Base-by-base conservation (phyloP, 2,329 filamentous ascomycete species). In the Lecanicillium sp. region DNA sequence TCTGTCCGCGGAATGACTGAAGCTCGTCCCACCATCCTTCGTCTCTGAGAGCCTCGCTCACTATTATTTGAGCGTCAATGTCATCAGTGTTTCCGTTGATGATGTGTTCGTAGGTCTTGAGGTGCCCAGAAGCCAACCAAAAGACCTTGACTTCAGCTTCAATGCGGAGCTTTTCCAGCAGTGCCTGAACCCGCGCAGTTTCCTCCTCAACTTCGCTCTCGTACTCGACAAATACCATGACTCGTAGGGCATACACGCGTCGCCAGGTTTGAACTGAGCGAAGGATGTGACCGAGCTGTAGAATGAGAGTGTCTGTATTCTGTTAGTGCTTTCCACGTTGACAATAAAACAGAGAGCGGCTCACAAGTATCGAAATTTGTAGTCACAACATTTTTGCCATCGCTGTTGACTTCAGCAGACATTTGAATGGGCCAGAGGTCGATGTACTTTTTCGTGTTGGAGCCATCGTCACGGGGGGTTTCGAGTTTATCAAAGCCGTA, bases 351-450 rank as follows among this genome's bases (percentile, higher is more conserved):
- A 7, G 22, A 11, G 22, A 25, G 22, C n/a, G 11, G 59, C 74
- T 60, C 77, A 71, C 88, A 94, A 1, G 87, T 94, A 56, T 94
- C 87, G 56, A 94, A 94, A 48, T 94, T 94, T 0, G 85, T 92
- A 1, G 87, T 94, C 39, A 90, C 59, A 5, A 92, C 70, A 45
- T 71, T 79, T 52, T 78, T 75, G 1, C 71, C 72, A 46, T 82
- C 78, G 1, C 81, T 68, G 1, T 78, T 75, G 25, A 92, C 75
- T 50, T 90, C 85, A 1, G 86, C 86, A 5, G 86, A 90, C 85
- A 94, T 94, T 48, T 94, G 88, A 38, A 94, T 92, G 0, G 87
- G 87, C 87, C 87, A 94, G 4, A 94, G 64, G 52, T 94, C 87
- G 44, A 94, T 85, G 51, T 82, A 90, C 51, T 79, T 85, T 54